phyloP scores from a whole-genome alignment of 768 basidiomycete genomes.

The Lactarius trivialis region DNA sequence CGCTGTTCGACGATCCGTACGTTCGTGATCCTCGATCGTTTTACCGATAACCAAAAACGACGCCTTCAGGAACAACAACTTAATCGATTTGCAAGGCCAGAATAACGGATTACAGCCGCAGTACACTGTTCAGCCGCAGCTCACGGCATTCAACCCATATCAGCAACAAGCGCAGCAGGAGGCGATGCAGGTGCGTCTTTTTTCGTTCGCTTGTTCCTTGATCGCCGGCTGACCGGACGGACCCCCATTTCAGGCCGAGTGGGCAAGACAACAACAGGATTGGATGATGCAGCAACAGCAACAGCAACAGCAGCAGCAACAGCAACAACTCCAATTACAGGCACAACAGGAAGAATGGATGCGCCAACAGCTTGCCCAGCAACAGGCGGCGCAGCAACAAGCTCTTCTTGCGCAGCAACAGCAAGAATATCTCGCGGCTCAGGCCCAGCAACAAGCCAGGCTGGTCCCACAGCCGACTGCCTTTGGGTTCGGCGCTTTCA shows the following conservation, averaged over 20 bases:
- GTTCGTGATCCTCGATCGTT: slow-evolving; percentile 28
- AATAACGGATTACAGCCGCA: slow-evolving; percentile 56
- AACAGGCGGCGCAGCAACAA: slow-evolving; percentile 43
- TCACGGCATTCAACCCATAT: slow-evolving; percentile 90
- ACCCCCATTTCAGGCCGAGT: slow-evolving; percentile 33
- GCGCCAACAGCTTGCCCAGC: slow-evolving; percentile 57
- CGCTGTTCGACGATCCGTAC: slow-evolving; percentile 86
- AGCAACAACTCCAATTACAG: slow-evolving; percentile 41
- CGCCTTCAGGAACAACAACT: slow-evolving; percentile 12
- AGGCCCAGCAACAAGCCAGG: slow-evolving; percentile 29
- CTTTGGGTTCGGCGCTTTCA: slow-evolving; percentile 48
- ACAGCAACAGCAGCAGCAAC: slow-evolving; percentile 33
- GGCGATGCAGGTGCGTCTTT: slow-evolving; percentile 50
- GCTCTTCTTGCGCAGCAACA: slow-evolving; percentile 37
- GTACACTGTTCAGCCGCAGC: slow-evolving; percentile 76
- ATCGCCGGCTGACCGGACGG: not conserved
- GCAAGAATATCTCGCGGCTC: slow-evolving; percentile 17
- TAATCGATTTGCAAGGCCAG: slow-evolving; percentile 17
- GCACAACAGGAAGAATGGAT: slow-evolving; percentile 50
- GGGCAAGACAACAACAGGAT: slow-evolving; percentile 53
- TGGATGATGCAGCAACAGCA: slow-evolving; percentile 54
- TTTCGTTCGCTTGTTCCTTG: not conserved
- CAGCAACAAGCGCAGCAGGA: slow-evolving; percentile 92
- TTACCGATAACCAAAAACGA: not conserved
- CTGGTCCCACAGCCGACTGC: slow-evolving; percentile 61